These are phyloP conservation scores for Starmerella etchellsii DNA, from an alignment of 805 yeast genomes.

Conservation along the genomic window DNA sequence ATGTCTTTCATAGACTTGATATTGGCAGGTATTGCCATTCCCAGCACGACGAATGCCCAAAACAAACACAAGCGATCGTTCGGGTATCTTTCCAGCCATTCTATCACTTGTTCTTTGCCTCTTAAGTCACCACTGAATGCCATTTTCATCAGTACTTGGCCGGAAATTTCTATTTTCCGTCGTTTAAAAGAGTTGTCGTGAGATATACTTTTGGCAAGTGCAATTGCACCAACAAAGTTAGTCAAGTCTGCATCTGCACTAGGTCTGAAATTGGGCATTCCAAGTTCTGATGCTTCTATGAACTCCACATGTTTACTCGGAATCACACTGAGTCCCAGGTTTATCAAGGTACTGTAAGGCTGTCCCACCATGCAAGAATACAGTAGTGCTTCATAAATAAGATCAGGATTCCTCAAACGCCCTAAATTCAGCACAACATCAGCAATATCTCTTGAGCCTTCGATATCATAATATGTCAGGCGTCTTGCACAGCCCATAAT, in stretches of 20 bases:
- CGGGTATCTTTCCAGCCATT: no score
- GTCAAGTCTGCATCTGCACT: constrained; percentile 9
- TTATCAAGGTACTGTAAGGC: background rate
- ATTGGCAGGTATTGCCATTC: no score
- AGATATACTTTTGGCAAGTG: background rate
- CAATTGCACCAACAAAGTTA: constrained; percentile 8
- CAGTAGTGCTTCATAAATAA: constrained; percentile 6
- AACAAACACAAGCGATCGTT: no score
- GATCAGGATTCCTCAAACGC: background rate
- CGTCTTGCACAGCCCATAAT: constrained; percentile 9
- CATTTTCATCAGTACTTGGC: background rate
- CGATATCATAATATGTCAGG: background rate
- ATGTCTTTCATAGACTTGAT: no score
- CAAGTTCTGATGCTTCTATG: background rate
- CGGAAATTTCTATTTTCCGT: background rate
- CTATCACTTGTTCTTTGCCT: no score
- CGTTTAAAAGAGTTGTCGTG: background rate
- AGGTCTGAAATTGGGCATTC: constrained; percentile 9
- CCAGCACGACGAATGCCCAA: constrained; percentile 3
- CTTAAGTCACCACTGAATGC: background rate
- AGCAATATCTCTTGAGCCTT: background rate
- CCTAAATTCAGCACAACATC: constrained; percentile 3
- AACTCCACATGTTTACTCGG: constrained; percentile 12
- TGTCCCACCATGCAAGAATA: constrained; percentile 9
- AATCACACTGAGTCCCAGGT: constrained; percentile 1